phyloP scores from a whole-genome alignment of 1,284 basidiomycete genomes.

The Malassezia sp. region DNA sequence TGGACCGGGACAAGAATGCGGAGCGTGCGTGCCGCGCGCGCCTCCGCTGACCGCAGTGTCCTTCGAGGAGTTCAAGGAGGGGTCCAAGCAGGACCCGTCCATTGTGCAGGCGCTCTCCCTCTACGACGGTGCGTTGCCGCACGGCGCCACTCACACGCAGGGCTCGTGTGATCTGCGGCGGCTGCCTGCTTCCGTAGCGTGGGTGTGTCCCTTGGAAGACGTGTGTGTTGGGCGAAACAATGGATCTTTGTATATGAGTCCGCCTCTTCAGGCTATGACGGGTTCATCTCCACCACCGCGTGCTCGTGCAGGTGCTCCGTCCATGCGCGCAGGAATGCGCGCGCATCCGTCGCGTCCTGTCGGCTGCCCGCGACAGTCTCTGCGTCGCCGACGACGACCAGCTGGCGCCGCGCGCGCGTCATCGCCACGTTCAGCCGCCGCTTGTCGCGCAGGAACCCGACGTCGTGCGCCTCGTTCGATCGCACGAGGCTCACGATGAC shows the following conservation, averaged over 20 bases:
- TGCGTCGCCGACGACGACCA: slow-evolving; percentile 37
- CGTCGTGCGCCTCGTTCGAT: slow-evolving; percentile 27
- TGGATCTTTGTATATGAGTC: neutral
- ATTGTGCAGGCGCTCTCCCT: slow-evolving; percentile 43
- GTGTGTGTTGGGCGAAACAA: neutral
- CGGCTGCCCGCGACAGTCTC: slow-evolving; percentile 24
- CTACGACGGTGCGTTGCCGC: slow-evolving; percentile 41
- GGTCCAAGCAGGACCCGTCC: slow-evolving; percentile 44
- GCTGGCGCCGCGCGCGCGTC: slow-evolving; percentile 38
- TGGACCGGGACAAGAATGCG: slow-evolving; percentile 46
- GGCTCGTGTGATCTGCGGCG: neutral
- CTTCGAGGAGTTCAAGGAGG: slow-evolving; percentile 46
- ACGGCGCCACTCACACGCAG: neutral
- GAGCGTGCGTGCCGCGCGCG: slow-evolving; percentile 35
- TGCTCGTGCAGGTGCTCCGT: slow-evolving; percentile 16
- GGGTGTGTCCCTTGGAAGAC: no score
- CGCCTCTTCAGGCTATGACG: neutral
- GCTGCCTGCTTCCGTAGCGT: neutral
- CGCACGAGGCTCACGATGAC: slow-evolving; percentile 37
- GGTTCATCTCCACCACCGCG: slow-evolving; percentile 14
- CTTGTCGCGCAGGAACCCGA: slow-evolving; percentile 38
- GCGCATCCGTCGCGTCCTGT: slow-evolving; percentile 2
- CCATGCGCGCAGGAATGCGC: slow-evolving; percentile 15
- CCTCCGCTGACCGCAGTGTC: slow-evolving; percentile 21
- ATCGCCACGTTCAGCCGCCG: slow-evolving; percentile 43